phyloP scores from a whole-genome alignment of 2,329 filamentous ascomycete species.

The Arachnomyces sp. region DNA sequence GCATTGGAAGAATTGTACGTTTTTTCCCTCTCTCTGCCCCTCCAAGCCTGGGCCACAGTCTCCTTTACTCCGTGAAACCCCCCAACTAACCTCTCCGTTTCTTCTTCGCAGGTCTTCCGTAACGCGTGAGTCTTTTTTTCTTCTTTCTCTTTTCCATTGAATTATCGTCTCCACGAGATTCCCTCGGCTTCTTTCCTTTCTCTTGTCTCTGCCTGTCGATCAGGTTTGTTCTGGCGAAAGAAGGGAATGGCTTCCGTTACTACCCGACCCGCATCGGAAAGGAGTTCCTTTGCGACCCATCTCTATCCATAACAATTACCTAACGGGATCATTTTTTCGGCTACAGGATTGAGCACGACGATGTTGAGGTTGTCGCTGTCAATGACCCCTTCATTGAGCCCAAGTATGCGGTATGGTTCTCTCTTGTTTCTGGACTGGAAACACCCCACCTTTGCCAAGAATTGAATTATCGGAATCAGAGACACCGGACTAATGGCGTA shows the following conservation, averaged over 20 bases:
- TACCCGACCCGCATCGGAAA: too few relatives aligned
- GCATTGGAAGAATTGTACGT: slow-evolving; percentile 85
- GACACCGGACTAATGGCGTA: slow-evolving; percentile 1
- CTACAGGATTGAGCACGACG: slow-evolving; percentile 66
- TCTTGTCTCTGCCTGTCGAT: too few relatives aligned
- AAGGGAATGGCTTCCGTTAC: too few relatives aligned
- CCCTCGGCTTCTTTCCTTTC: not conserved
- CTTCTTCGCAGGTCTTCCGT: slow-evolving; percentile 63
- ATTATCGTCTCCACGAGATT: slow-evolving; percentile 4
- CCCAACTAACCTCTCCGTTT: slow-evolving; percentile 18
- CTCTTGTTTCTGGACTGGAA: slow-evolving; percentile 3
- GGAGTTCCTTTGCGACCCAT: slow-evolving; percentile 1
- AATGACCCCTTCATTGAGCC: slow-evolving; percentile 99
- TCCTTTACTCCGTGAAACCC: slow-evolving; percentile 3
- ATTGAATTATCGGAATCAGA: not conserved
- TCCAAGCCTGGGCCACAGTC: too few relatives aligned
- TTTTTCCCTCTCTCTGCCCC: slow-evolving; percentile 1
- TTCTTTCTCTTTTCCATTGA: not conserved
- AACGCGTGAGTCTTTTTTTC: slow-evolving; percentile 60
- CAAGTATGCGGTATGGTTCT: slow-evolving; percentile 79
- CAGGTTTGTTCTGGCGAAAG: not conserved
- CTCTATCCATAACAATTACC: slow-evolving; percentile 5
- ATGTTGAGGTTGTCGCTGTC: slow-evolving; percentile 89
- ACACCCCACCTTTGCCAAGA: not conserved
- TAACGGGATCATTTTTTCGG: slow-evolving; percentile 15